These are phyloP conservation scores for Globisporangium megalacanthum DNA, from an alignment of 352 stramenopile genomes.

Conservation along the genomic window DNA sequence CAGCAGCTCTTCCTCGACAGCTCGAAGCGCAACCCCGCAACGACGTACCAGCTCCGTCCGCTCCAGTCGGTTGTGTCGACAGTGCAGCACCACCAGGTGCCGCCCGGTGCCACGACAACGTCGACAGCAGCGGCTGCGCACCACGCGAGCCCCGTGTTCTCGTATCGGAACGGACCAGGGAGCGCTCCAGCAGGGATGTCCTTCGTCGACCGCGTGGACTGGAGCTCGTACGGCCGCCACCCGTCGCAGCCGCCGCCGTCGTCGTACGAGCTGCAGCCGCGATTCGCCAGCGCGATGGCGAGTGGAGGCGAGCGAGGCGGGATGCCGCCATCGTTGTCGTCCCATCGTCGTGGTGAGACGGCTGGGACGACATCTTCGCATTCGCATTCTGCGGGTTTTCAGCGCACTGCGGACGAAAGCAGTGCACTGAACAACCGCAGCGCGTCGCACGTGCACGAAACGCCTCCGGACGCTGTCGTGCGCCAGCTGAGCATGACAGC, in stretches of 20 bases:
- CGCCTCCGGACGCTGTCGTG: slow-evolving; percentile 42
- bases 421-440: neutral
- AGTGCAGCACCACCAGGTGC: slow-evolving; percentile 6
- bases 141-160: slow-evolving; percentile 14
- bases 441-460: neutral
- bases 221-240: slow-evolving; percentile 21
- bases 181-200: slow-evolving; percentile 14
- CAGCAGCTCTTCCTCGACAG: neutral
- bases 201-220: slow-evolving; percentile 23
- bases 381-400: slow-evolving; percentile 3
- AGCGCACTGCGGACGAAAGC: slow-evolving; percentile 8
- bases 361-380: neutral
- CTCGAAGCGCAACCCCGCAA: slow-evolving; percentile 14
- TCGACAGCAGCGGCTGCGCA: slow-evolving; percentile 6
- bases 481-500: slow-evolving; percentile 59
- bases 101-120: slow-evolving; percentile 7
- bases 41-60: slow-evolving; percentile 38
- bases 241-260: slow-evolving; percentile 3
- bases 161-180: slow-evolving; percentile 12
- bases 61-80: slow-evolving; percentile 29
- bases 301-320: slow-evolving; percentile 1
- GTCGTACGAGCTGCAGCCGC: slow-evolving; percentile 12
- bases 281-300: slow-evolving; percentile 12
- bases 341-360: neutral
- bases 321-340: neutral